A percentile compares a stretch with the other conserved stretches of the same genome.
These are phyloP conservation scores for Debaryomyces prosopidis DNA, from an alignment of 805 yeast species.

Conservation along the genomic window DNA sequence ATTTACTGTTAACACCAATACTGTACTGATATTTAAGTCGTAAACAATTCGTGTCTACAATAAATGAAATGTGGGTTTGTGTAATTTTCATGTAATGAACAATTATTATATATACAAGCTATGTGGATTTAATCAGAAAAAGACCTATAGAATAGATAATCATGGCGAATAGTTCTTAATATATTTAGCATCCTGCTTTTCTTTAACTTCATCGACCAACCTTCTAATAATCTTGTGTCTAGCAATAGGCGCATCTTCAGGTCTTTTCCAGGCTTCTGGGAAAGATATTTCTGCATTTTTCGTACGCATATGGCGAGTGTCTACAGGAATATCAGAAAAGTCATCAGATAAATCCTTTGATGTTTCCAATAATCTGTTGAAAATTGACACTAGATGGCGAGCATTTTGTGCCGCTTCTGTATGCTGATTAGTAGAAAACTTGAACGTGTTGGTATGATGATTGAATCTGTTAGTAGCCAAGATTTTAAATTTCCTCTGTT, in stretches of 20 bases:
- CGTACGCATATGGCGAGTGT: constrained; percentile 64
- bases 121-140: neutral
- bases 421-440: constrained; percentile 64
- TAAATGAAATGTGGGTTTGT: neutral
- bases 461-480: constrained; percentile 80
- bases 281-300: constrained; percentile 45
- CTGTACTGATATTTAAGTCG: no score
- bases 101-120: constrained; percentile 2
- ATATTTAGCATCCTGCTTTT: constrained; percentile 32
- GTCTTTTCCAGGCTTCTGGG: constrained; percentile 76
- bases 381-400: constrained; percentile 62
- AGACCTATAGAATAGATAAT: constrained; percentile 4
- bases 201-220: constrained; percentile 33
- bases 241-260: constrained; percentile 64
- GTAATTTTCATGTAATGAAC: neutral
- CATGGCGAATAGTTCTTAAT: constrained; percentile 24
- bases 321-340: constrained; percentile 79
- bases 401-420: constrained; percentile 86
- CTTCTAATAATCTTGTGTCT: constrained; percentile 33
- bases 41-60: no score
- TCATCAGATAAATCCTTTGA: constrained; percentile 64
- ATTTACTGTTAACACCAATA: no score
- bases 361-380: constrained; percentile 61
- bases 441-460: constrained; percentile 55
- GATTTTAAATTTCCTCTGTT: constrained; percentile 73